Conservation (phyloP, 2,329 filamentous ascomycete genomes). For the Claviceps maximensis region DNA sequence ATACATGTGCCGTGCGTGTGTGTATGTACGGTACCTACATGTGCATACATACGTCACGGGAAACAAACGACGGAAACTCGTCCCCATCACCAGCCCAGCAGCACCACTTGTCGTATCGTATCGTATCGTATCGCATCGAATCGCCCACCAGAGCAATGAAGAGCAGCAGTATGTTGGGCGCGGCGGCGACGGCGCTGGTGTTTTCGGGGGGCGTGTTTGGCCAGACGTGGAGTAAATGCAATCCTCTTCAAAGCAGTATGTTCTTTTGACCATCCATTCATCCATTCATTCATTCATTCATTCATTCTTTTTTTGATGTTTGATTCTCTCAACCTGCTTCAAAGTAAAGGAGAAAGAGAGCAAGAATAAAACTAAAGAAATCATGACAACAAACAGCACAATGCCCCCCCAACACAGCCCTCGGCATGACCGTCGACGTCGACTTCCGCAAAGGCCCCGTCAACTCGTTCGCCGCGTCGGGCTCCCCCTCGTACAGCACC, state of each 20-base stretch:
- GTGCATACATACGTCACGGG: too few species aligned
- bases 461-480: conserved; percentile 61
- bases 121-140: not conserved
- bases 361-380: not conserved
- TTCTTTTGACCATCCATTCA: too few species aligned
- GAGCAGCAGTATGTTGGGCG: not conserved
- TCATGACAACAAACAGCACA: conserved; percentile 29
- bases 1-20: too few species aligned
- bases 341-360: too few species aligned
- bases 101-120: too few species aligned
- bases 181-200: conserved; percentile 7
- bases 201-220: conserved; percentile 15
- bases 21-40: too few species aligned
- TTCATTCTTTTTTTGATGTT: too few species aligned
- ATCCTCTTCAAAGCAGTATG: conserved; percentile 24
- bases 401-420: conserved; percentile 65
- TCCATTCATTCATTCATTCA: too few species aligned
- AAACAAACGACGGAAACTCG: not conserved
- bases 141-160: not conserved
- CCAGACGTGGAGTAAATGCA: conserved; percentile 28
- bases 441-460: conserved; percentile 72
- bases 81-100: not conserved
- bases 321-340: too few species aligned
- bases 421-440: conserved; percentile 69
- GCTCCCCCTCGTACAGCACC: conserved; percentile 56